Evolutionary conservation across 1,139 yeast genomes (phyloP), one percentile per base, ranked within the genome.

Genomic region (Hanseniaspora sp.): DNA sequence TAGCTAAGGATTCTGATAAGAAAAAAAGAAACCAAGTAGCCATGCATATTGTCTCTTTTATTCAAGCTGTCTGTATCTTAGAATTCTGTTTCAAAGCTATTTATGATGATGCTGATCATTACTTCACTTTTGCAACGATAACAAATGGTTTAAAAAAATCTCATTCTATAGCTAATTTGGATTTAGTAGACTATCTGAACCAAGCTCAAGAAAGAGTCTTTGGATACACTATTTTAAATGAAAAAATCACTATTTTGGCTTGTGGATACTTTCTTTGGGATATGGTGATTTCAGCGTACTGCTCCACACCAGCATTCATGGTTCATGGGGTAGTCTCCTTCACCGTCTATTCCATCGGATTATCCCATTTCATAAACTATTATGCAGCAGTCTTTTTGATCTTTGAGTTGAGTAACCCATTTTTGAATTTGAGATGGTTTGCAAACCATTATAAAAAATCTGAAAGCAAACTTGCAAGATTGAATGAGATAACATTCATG

Each of bases 221-320:
- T 61, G 87, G 84, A 1, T 76, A 77, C 62, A 80, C 84, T 34
- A 86, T 90, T 4, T 87, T 84, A 63, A 80, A 83, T 1, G 85
- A 85, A 15, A 75, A 86, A 55, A 83, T 87, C 33, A 71, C 79
- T 41, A 74, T 94, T 2, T 71, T 82, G 65, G 90, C 95, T 6
- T 64, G 77, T 33, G 96, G 96, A 1, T 92, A 92, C 71, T 92
- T 92, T 66, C 61, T 86, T n/a, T 92, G 98, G 97, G 98, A 92
- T 67, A 67, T 83, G 30, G 67, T 73, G 56, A 80, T 86, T 58
- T 87, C 95, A 53, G 48, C 76, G 8, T 67, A 70, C 52, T 78
- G 84, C 69, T 76, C 79, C 56, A 68, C 75, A 8, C 69, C 80
- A 59, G 95, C 95, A 15, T 92, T 90, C 65, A 75, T 86, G 59